phyloP scores from a whole-genome alignment of 257 asterid genomes.

The Lantana camara region DNA sequence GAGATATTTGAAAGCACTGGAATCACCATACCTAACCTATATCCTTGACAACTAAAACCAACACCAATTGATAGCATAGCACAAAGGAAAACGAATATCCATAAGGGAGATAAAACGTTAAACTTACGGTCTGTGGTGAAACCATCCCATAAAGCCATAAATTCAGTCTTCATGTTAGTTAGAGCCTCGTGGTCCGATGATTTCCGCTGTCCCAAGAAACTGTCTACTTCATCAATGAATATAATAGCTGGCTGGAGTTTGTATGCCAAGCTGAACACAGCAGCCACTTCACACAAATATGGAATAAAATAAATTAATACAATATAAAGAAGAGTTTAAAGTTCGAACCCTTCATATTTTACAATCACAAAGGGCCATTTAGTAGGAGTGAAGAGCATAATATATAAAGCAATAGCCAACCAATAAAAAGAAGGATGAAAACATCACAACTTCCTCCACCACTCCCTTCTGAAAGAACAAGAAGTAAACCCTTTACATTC shows the following conservation, averaged over 20 bases:
- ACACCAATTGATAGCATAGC: not conserved
- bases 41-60: not conserved
- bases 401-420: not conserved
- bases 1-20: conserved; percentile 3
- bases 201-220: conserved; percentile 95
- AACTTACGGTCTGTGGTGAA: conserved; percentile 90
- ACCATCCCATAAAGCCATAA: conserved; percentile 99
- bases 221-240: conserved; percentile 95
- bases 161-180: conserved; percentile 92
- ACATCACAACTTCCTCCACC: too few species aligned
- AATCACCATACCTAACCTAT: not conserved
- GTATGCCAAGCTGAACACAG: conserved; percentile 91
- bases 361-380: not conserved
- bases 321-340: not conserved
- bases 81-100: conserved; percentile 9
- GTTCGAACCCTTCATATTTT: not conserved
- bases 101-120: not conserved
- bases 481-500: not conserved
- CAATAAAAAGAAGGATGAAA: not conserved
- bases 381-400: not conserved
- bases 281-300: conserved; percentile 67
- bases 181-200: conserved; percentile 79
- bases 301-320: conserved; percentile 15
- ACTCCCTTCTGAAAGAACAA: too few species aligned
- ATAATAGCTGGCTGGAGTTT: conserved; percentile 98